phyloP scores from a whole-genome alignment of 1,284 basidiomycete species.

The Boletus mariae region DNA sequence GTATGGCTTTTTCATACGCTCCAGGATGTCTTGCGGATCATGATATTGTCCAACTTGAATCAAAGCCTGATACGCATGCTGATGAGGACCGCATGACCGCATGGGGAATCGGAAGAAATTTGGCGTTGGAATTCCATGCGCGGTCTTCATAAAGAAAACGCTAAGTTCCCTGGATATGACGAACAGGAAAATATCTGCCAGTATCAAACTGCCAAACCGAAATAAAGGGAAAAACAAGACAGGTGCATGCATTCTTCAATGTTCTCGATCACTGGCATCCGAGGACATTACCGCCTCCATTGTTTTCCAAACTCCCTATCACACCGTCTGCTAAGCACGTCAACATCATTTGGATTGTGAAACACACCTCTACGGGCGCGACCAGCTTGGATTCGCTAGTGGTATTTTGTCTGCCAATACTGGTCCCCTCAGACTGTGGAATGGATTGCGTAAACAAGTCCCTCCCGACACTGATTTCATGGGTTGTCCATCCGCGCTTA shows the following conservation, averaged over 20 bases:
- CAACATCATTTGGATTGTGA: neutral
- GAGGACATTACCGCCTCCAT: neutral
- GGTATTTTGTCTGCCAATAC: neutral
- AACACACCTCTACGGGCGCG: neutral
- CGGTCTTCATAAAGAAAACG: neutral
- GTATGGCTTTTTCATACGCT: no score
- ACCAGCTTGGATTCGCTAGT: neutral
- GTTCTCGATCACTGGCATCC: neutral
- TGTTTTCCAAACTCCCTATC: neutral
- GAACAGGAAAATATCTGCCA: no score
- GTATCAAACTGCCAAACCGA: neutral
- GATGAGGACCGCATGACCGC: no score
- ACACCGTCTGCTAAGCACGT: neutral
- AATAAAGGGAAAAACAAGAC: neutral
- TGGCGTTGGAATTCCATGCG: neutral
- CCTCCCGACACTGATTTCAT: neutral
- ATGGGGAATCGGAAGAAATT: neutral
- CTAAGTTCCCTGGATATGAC: no score
- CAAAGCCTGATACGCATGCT: neutral
- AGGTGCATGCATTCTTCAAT: neutral
- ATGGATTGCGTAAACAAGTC: neutral
- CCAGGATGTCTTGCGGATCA: no score
- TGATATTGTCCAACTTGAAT: neutral
- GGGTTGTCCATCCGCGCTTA: neutral
- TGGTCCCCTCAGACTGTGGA: neutral